These are phyloP conservation scores for Parasitella parasitica DNA, from an alignment of 371 early-diverging fungal species.

Conservation along the genomic window DNA sequence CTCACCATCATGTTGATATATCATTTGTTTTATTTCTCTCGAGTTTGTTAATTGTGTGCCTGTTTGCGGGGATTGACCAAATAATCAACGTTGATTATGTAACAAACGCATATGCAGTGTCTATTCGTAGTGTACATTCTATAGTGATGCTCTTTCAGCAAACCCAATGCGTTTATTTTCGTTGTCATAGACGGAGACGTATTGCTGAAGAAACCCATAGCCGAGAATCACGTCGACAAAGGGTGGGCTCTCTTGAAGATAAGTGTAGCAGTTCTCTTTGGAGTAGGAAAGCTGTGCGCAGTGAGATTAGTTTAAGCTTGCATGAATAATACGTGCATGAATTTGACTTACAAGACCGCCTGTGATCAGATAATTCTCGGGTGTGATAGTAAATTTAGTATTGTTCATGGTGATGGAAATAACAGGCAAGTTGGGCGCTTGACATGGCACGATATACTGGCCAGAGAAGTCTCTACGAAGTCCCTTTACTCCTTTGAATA, in stretches of 20 bases:
- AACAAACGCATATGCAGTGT: not conserved
- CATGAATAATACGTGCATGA: not conserved
- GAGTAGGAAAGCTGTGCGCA: slow-evolving; percentile 11
- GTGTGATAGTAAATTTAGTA: slow-evolving; percentile 17
- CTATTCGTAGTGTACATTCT: not conserved
- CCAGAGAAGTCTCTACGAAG: slow-evolving; percentile 24
- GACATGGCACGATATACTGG: slow-evolving; percentile 39
- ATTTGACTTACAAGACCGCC: slow-evolving; percentile 25
- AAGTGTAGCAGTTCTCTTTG: slow-evolving; percentile 33
- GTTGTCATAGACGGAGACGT: slow-evolving; percentile 42
- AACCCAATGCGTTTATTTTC: slow-evolving; percentile 41
- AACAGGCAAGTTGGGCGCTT: slow-evolving; percentile 15
- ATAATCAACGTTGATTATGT: too few species aligned
- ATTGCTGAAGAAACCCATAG: slow-evolving; percentile 48
- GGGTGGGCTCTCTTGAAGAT: slow-evolving; percentile 37
- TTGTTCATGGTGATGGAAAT: slow-evolving; percentile 28
- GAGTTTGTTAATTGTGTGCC: too few species aligned
- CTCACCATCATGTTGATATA: too few species aligned
- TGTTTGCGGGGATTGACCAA: too few species aligned
- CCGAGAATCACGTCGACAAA: slow-evolving; percentile 43
- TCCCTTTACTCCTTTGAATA: slow-evolving; percentile 17
- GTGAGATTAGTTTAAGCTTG: not conserved
- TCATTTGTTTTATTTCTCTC: too few species aligned
- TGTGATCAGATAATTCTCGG: slow-evolving; percentile 36
- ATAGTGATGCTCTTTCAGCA: slow-evolving; percentile 20